Evolutionary conservation across 2,329 filamentous ascomycete species (phyloP), one percentile per base, ranked within the genome.

Genomic region (Didymella exigua): DNA sequence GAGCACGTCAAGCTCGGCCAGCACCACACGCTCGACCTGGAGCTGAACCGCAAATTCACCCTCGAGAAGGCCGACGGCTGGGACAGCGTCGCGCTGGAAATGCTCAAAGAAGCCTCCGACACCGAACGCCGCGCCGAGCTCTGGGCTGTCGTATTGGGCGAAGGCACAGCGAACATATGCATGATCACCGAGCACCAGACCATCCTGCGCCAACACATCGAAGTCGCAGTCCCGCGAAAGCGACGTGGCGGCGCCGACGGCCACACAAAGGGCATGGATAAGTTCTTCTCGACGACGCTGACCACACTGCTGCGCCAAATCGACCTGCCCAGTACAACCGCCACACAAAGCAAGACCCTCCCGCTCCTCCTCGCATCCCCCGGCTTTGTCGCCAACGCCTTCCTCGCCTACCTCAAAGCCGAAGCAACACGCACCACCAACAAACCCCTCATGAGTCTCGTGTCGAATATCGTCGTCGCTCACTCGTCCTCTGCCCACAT

Each of bases 91-190:
- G 90, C 93, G 3, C 79, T 89, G 42, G 87, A 90, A 55, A 88
- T 90, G 40, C 82, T 99, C 10, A 81, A 84, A 52, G 91, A 96
- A 72, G 89, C 92, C 0, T 82, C 93, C 13, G 87, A 90, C 65
- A 86, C 90, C 63, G 88, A 91, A 61, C 87, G 88, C 68, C 87
- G 89, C 58, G 92, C 91, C 1, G 89, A 93, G 58, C 83, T 96
- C 16, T 91, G 92, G 50, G 93, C 95, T 0, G 88, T 98, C 0
- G 90, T 98, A 21, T 93, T 99, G 89, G 90, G 96, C 67, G 93
- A 98, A 68, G 89, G 90, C 2, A 75, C 90, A 14, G 89, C 91
- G 53, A 91, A 93, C 73, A 89, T 95, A 60, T 93, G 90, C 74
- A 81, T 93, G 19, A 89, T 95, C 50, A 93, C 89, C 2, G 87